phyloP scores from a whole-genome alignment of 2,329 filamentous ascomycete genomes.

The Fusarium veterinarium region DNA sequence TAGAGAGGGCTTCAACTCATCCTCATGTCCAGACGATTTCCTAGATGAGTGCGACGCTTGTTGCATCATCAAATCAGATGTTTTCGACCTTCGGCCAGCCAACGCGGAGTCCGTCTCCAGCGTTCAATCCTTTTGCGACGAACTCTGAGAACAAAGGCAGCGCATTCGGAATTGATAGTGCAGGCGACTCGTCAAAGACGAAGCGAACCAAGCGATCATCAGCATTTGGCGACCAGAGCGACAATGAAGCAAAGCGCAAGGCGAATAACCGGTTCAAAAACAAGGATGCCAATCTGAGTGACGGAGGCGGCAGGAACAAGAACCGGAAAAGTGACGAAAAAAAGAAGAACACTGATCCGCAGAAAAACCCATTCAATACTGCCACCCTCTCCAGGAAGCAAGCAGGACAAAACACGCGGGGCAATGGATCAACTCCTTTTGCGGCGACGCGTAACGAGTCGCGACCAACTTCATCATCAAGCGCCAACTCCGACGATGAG shows the following conservation, averaged over 20 bases:
- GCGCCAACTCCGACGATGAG: constrained; percentile 35
- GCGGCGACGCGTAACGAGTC: constrained; percentile 34
- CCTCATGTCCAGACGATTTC: constrained; percentile 50
- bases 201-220: constrained; percentile 45
- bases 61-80: constrained; percentile 57
- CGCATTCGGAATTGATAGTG: constrained; percentile 49
- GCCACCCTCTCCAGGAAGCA: constrained; percentile 27
- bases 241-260: constrained; percentile 44
- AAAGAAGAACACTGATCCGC: constrained; percentile 41
- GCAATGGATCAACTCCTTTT: constrained; percentile 36
- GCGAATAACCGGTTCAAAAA: constrained; percentile 44
- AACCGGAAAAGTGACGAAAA: constrained; percentile 41
- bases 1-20: constrained; percentile 29
- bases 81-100: constrained; percentile 52
- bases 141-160: constrained; percentile 38
- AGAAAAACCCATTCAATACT: constrained; percentile 31
- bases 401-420: constrained; percentile 23
- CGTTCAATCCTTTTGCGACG: constrained; percentile 52
- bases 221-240: constrained; percentile 44
- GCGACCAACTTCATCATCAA: constrained; percentile 44
- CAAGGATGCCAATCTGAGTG: constrained; percentile 43
- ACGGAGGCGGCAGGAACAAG: constrained; percentile 40
- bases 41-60: constrained; percentile 54
- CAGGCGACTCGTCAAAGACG: constrained; percentile 42
- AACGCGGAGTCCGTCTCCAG: constrained; percentile 50